phyloP scores from a whole-genome alignment of 108 stramenopile genomes.

The Aureococcus anophagefferens region DNA sequence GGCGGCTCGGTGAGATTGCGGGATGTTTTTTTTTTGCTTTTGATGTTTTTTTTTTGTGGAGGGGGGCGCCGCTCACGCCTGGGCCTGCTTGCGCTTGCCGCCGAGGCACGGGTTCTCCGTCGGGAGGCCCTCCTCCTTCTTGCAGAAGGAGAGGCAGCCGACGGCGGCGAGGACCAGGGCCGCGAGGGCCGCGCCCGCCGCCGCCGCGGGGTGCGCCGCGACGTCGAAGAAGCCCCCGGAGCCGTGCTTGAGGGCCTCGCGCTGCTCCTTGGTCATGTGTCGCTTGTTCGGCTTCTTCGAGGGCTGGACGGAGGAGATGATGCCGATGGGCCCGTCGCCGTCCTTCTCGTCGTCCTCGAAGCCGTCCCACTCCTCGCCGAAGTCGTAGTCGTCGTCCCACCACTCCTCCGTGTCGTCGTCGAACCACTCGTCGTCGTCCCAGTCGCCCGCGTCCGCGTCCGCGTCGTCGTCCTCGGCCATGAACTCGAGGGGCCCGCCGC shows the following conservation, averaged over 20 bases:
- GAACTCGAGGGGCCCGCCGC: slow-evolving; percentile 12
- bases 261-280: not conserved
- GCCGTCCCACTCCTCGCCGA: not conserved
- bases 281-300: not conserved
- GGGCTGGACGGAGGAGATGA: not conserved
- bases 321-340: not conserved
- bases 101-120: not conserved
- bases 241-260: not conserved
- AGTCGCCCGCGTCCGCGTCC: not conserved
- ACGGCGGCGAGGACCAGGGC: not conserved
- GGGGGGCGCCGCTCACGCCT: not conserved
- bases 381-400: slow-evolving; percentile 3
- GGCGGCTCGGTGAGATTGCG: no score
- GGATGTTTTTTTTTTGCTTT: no score
- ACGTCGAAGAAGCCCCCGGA: not conserved
- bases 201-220: not conserved
- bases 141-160: not conserved
- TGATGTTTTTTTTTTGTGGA: no score
- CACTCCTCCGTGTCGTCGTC: not conserved
- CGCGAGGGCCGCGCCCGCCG: not conserved
- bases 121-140: not conserved
- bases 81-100: not conserved
- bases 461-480: not conserved
- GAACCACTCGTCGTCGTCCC: slow-evolving; percentile 2
- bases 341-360: not conserved